A percentile compares a stretch with the other conserved stretches of the same genome.
phyloP scores from a whole-genome alignment of 495 filamentous ascomycete species.

The Penicillium ucsense region DNA sequence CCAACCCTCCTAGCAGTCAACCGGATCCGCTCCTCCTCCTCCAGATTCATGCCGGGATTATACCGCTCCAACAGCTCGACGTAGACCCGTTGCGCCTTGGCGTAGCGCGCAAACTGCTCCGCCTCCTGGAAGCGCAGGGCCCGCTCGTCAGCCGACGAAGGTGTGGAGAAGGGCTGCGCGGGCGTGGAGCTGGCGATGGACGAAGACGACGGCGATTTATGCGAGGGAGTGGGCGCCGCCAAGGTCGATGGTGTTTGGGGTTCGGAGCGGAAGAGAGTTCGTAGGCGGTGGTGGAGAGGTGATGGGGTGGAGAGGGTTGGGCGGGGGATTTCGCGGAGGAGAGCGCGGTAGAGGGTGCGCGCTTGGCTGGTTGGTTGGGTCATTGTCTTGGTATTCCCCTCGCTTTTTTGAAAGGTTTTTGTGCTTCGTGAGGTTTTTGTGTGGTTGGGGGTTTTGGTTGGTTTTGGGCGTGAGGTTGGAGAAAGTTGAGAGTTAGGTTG shows the following conservation, averaged over 20 bases:
- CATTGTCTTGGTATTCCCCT: constrained; percentile 1
- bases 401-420: no score
- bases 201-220: background rate
- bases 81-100: constrained; percentile 75
- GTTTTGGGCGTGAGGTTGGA: no score
- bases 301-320: constrained; percentile 46
- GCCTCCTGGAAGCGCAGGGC: constrained; percentile 43
- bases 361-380: constrained; percentile 32
- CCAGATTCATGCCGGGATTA: constrained; percentile 79
- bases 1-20: constrained; percentile 82
- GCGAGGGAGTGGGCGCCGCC: constrained; percentile 6
- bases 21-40: constrained; percentile 73
- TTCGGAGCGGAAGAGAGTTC: constrained; percentile 33
- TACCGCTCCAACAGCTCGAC: constrained; percentile 74
- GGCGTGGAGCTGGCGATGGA: background rate
- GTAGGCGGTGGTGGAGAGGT: constrained; percentile 50
- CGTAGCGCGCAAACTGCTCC: constrained; percentile 69
- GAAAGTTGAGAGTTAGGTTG: no score
- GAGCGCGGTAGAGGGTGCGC: constrained; percentile 74
- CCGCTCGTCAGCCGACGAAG: constrained; percentile 6
- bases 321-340: constrained; percentile 86
- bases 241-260: constrained; percentile 11
- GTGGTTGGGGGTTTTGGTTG: constrained; percentile 1
- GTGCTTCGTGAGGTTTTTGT: background rate
- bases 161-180: constrained; percentile 9